A percentile compares a stretch with the other conserved stretches of the same genome.
Evolutionary conservation across 495 filamentous ascomycete species (phyloP).

Genomic region (Neurospora sp.): DNA sequence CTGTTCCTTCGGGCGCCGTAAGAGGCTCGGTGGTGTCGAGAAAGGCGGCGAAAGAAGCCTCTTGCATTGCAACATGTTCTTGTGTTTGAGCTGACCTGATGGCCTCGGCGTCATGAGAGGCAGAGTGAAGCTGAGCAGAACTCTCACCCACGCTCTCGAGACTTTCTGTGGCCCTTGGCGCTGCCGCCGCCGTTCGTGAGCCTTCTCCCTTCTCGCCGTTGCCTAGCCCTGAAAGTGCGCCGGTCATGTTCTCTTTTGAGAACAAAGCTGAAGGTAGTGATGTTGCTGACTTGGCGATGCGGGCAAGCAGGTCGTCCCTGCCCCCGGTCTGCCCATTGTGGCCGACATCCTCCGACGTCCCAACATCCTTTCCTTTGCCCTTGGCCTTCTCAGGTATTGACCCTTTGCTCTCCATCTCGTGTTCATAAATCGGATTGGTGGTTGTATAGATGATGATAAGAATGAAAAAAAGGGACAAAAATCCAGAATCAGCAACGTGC

Average conservation of each 20-base stretch:
- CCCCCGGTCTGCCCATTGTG: neutral
- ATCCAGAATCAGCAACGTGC: neutral
- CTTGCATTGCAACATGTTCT: slow-evolving; percentile 25
- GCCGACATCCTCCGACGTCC: neutral
- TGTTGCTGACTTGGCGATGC: slow-evolving; percentile 18
- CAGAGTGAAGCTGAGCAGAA: slow-evolving; percentile 36
- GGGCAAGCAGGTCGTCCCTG: slow-evolving; percentile 3
- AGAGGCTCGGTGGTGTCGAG: slow-evolving; percentile 24
- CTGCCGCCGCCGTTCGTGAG: slow-evolving; percentile 12
- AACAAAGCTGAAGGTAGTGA: slow-evolving; percentile 15
- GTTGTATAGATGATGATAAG: neutral
- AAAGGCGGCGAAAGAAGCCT: slow-evolving; percentile 35
- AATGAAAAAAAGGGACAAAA: neutral
- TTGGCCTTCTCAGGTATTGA: neutral
- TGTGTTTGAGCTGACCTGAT: slow-evolving; percentile 18
- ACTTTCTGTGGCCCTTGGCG: slow-evolving; percentile 4
- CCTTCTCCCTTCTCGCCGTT: slow-evolving; percentile 15
- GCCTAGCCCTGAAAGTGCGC: slow-evolving; percentile 2
- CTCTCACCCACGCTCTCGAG: slow-evolving; percentile 13
- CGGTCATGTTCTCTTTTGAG: neutral
- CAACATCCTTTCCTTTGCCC: slow-evolving; percentile 11
- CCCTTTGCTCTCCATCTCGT: neutral
- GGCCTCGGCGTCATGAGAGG: slow-evolving; percentile 37
- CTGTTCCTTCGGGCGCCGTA: slow-evolving; percentile 14
- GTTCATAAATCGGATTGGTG: neutral